Conservation (phyloP, 2,329 filamentous ascomycete species). For the Trichoderma endophyticum region DNA sequence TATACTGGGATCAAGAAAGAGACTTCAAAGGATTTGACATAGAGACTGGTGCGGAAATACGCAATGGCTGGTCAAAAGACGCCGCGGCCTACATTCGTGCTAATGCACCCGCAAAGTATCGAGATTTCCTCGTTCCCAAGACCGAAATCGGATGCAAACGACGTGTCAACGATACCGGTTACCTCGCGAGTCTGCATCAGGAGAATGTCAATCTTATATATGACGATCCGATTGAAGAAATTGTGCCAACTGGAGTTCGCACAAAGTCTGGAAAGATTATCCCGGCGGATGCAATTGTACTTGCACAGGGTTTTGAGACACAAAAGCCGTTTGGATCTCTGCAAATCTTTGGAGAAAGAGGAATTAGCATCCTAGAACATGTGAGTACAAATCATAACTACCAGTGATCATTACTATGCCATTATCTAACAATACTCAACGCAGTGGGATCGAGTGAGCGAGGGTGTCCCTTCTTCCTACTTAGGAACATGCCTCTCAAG, state of each 20-base stretch:
- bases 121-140: conserved; percentile 31
- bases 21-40: conserved; percentile 27
- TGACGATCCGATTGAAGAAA: conserved; percentile 19
- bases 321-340: conserved; percentile 45
- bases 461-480: conserved; percentile 38
- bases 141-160: conserved; percentile 37
- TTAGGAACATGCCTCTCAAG: conserved; percentile 46
- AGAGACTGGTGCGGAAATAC: conserved; percentile 16
- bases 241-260: conserved; percentile 21
- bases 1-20: conserved; percentile 25
- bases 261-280: conserved; percentile 23
- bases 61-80: conserved; percentile 21
- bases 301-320: conserved; percentile 49
- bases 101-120: conserved; percentile 29
- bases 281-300: conserved; percentile 38
- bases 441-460: conserved; percentile 26
- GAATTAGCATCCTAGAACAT: conserved; percentile 37
- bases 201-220: conserved; percentile 32
- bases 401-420: neutral
- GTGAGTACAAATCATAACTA: conserved; percentile 30
- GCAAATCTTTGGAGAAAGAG: conserved; percentile 43
- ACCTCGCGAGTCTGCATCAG: conserved; percentile 29
- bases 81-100: conserved; percentile 28
- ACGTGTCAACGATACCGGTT: conserved; percentile 35
- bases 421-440: neutral